Percentiles rank a stretch among this genome's conserved stretches.
phyloP scores from a whole-genome alignment of 768 basidiomycete species.

The Suillus paluster region DNA sequence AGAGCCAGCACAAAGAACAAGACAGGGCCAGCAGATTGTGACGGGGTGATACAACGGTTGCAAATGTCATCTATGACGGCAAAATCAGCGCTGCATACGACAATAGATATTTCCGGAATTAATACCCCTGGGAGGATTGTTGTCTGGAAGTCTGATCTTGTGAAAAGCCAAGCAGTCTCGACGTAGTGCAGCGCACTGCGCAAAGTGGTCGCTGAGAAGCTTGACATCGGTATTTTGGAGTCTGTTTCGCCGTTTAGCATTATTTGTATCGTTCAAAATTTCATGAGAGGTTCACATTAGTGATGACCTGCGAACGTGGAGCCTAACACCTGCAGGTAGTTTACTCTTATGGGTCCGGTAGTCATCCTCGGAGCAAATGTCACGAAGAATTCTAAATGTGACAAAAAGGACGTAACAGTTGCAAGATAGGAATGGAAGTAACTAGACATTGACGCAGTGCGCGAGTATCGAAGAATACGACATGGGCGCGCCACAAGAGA shows the following conservation, averaged over 20 bases:
- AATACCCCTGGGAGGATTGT: conserved; percentile 40
- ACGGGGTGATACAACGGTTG: conserved; percentile 10
- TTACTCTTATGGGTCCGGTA: no score
- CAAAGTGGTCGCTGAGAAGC: background rate
- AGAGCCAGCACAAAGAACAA: conserved; percentile 27
- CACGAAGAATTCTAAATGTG: no score
- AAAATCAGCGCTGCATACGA: background rate
- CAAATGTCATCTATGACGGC: conserved; percentile 15
- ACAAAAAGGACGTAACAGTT: no score
- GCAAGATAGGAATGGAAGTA: no score
- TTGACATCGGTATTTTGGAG: background rate
- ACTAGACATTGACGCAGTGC: no score
- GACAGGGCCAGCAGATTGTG: background rate
- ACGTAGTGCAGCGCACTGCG: conserved; percentile 10
- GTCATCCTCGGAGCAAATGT: no score
- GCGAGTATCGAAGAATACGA: no score
- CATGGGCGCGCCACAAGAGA: no score
- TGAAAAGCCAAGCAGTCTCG: conserved; percentile 39
- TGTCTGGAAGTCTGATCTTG: conserved; percentile 39
- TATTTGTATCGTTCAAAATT: background rate
- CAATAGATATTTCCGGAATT: background rate
- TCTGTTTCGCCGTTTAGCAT: background rate
- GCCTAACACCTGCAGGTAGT: no score
- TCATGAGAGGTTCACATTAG: no score
- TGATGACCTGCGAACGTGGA: background rate